Conservation (phyloP, 257 asterid species). For the Solanum sitiens region DNA sequence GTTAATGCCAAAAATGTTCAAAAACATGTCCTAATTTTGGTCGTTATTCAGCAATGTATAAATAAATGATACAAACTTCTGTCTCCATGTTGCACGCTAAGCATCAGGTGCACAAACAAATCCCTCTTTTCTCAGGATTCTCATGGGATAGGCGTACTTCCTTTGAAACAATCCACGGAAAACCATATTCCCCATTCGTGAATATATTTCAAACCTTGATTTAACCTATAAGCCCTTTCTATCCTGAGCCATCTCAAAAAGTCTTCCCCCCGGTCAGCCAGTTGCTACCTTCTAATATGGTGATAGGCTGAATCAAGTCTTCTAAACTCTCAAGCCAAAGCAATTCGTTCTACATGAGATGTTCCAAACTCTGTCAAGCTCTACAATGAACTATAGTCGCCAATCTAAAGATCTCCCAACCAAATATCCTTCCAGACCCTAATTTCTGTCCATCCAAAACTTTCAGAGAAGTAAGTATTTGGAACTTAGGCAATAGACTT, state of each 20-base stretch:
- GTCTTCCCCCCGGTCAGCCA: background rate
- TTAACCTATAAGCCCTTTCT: background rate
- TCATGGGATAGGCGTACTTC: background rate
- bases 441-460: background rate
- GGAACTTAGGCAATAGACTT: background rate
- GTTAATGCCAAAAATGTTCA: background rate
- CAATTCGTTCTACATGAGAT: background rate
- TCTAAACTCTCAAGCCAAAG: background rate
- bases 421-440: background rate
- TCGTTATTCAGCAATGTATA: background rate
- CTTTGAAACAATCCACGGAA: background rate
- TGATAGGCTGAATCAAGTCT: background rate
- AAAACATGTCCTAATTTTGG: background rate
- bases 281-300: background rate
- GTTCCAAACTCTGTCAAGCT: background rate
- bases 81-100: background rate
- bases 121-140: background rate
- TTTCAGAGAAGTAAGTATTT: background rate
- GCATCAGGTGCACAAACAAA: background rate
- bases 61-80: background rate
- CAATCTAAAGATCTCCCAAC: background rate
- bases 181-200: background rate
- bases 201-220: background rate
- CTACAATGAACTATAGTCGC: background rate
- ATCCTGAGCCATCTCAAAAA: background rate